Percentiles rank a stretch among this genome's conserved stretches.
Conservation (phyloP, 257 asterid species). For the Rauvolfia tetraphylla region DNA sequence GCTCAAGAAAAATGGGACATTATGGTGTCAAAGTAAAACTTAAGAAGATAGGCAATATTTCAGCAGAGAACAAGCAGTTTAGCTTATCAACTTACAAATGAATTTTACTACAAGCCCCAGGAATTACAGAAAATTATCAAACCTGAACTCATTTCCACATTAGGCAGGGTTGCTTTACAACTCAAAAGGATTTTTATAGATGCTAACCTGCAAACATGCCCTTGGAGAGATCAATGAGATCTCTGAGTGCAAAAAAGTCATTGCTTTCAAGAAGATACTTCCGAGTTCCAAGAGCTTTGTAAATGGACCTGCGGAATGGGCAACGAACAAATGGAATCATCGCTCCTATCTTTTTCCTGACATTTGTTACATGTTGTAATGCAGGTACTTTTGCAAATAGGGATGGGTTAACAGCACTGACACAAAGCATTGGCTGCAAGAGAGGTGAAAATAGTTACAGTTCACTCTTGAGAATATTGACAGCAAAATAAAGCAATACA, state of each 20-base stretch:
- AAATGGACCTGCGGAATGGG: conserved; percentile 67
- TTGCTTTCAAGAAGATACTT: conserved; percentile 88
- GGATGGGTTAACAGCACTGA: conserved; percentile 88
- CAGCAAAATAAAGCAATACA: background rate
- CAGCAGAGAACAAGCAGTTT: background rate
- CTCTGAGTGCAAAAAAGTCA: conserved; percentile 85
- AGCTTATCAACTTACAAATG: background rate
- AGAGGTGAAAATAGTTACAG: conserved; percentile 7
- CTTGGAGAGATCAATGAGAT: conserved; percentile 86
- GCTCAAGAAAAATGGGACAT: background rate
- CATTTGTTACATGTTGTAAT: conserved; percentile 80
- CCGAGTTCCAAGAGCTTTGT: conserved; percentile 83
- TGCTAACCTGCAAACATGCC: conserved; percentile 85
- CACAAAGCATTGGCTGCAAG: conserved; percentile 99
- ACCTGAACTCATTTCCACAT: background rate
- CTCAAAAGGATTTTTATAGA: conserved; percentile 15
- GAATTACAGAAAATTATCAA: background rate
- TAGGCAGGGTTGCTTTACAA: conserved; percentile 7
- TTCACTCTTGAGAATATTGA: background rate
- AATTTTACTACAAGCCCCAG: background rate
- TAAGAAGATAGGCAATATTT: background rate
- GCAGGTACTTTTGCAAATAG: conserved; percentile 83
- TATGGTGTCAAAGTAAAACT: background rate
- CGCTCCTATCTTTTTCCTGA: conserved; percentile 64
- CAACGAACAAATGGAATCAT: conserved; percentile 83